These are phyloP conservation scores for Penicillium crustosum DNA, from an alignment of 2,329 filamentous ascomycete species.

Conservation along the genomic window DNA sequence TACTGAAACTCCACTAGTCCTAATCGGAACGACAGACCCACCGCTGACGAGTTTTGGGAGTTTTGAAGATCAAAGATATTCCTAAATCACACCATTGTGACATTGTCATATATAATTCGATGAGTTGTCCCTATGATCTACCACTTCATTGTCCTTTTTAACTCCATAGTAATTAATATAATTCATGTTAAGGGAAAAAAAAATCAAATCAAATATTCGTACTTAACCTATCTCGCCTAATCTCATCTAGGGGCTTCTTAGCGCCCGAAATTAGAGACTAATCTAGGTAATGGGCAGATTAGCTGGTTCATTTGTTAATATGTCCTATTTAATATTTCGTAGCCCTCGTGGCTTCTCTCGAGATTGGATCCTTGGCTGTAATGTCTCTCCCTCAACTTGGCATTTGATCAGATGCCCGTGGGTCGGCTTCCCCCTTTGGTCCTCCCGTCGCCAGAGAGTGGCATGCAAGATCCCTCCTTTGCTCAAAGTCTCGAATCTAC, in stretches of 20 bases:
- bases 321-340: neutral
- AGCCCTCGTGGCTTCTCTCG: constrained; percentile 1
- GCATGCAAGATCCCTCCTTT: constrained; percentile 6
- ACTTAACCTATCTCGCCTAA: neutral
- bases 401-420: constrained; percentile 12
- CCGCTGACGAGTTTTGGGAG: constrained; percentile 22
- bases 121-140: neutral
- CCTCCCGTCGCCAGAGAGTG: constrained; percentile 11
- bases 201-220: neutral
- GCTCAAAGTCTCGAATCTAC: neutral
- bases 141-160: neutral
- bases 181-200: no score
- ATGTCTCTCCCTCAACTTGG: constrained; percentile 6
- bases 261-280: constrained; percentile 3
- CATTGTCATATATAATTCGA: neutral
- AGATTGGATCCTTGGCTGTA: neutral
- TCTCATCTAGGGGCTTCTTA: constrained; percentile 4
- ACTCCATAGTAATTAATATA: neutral
- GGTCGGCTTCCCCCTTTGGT: constrained; percentile 22
- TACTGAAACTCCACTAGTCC: constrained; percentile 24
- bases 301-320: neutral
- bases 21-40: constrained; percentile 9
- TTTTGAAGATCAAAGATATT: constrained; percentile 1
- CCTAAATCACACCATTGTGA: neutral
- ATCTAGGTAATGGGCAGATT: neutral